These are phyloP conservation scores for Citrullus amarus DNA, from an alignment of 306 rosid genomes.

Conservation along the genomic window DNA sequence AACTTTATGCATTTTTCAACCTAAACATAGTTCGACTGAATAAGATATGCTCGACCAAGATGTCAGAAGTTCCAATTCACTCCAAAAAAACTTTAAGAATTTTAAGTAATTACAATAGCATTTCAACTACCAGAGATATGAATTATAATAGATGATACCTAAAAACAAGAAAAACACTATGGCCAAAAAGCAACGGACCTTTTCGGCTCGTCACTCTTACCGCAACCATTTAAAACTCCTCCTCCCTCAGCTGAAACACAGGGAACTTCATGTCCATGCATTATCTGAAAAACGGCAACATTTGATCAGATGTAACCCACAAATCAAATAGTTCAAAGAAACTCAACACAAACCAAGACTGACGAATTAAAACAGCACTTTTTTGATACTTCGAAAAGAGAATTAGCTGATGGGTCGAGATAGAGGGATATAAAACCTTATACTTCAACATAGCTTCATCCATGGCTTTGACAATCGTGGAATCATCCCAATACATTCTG, in stretches of 20 bases:
- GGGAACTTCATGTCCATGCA: conserved; percentile 30
- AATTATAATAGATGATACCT: neutral
- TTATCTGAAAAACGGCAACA: conserved; percentile 25
- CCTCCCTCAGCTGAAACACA: conserved; percentile 15
- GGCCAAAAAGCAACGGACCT: conserved; percentile 25
- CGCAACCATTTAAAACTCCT: neutral
- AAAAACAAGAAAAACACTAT: neutral
- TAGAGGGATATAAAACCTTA: conserved; percentile 33
- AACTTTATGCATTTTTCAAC: neutral
- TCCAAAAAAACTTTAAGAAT: neutral
- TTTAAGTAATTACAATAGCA: neutral
- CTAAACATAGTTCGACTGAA: no score
- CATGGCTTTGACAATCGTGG: conserved; percentile 65
- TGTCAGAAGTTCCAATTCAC: no score
- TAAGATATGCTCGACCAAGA: no score
- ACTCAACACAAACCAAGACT: neutral
- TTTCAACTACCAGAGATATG: neutral
- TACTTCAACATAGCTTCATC: conserved; percentile 56
- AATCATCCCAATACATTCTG: conserved; percentile 75
- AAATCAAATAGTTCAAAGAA: neutral
- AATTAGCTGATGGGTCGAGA: neutral
- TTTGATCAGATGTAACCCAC: neutral
- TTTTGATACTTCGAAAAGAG: neutral
- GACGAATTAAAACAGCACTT: neutral
- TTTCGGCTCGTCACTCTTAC: conserved; percentile 8